Base-by-base conservation (phyloP, 1,139 yeast species). In the Taphrina betulina region DNA sequence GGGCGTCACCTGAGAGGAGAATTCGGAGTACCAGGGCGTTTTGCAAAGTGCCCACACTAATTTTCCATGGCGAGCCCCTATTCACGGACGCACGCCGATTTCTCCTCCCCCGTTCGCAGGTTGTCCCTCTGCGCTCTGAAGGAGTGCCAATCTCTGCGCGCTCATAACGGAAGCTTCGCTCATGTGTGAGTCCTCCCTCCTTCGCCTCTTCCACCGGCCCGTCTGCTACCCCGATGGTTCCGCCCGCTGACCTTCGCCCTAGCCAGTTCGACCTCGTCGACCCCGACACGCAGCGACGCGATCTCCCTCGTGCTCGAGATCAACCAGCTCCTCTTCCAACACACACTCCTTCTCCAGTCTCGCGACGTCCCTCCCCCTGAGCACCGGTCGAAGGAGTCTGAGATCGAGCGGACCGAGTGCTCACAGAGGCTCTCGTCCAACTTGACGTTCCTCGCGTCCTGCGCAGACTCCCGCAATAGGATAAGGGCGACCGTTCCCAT, bases 271-370 rank as follows among this genome's bases (percentile, higher is more conserved):
- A 23, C 45, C 26, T 19, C 20, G 12, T 38, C 46, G 40, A 14
- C 40, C 14, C 12, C 38, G 40, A 22, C 54, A 16, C 23, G 40
- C 16, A 10, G 23, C 19, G 48, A 43, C 19, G 35, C 31, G 8
- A 41, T 52, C 19, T 37, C 55, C 29, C 16, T 55, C 28, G 5
- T 55, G 14, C 51, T 55, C 40, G 58, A 55, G 8, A 55, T 55
- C 37, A 55, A 55, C 31, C 29, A 43, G 17, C 50, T 55, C 17
- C 46, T 53, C 46, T 35, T 53, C n/a, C 57, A 45, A 10, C 52
- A 53, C 20, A 36, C 36, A n/a, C 22, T 50, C 16, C 40, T 38
- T 12, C 46, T 29, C 24, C 43, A 24, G 16, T 17, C 17, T 17
- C 16, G 24, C 24, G 14, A 17, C 14, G 14, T 33, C 23, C 40